A percentile compares a stretch with the other conserved stretches of the same genome.
These are phyloP conservation scores for Petunia secreta DNA, from an alignment of 257 asterid genomes.

Conservation along the genomic window DNA sequence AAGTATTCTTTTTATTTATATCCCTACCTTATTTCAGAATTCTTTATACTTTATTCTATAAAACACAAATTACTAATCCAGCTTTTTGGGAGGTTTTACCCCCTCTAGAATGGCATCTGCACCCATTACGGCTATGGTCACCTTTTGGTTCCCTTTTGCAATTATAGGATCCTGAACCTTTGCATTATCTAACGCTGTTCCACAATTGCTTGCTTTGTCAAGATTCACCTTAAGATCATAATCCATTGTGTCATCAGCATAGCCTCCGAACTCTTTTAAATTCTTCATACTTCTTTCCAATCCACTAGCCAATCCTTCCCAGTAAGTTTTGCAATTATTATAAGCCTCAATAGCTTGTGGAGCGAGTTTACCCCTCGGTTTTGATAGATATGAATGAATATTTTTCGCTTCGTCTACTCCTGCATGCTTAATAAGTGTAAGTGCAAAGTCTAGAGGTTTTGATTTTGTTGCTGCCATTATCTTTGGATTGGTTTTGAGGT, in stretches of 20 bases:
- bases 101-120: not conserved
- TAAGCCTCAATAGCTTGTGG: not conserved
- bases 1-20: too few species aligned
- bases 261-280: not conserved
- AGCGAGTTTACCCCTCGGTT: not conserved
- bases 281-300: not conserved
- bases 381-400: not conserved
- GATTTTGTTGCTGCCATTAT: not conserved
- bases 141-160: not conserved
- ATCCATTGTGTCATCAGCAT: not conserved
- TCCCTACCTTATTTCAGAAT: too few species aligned
- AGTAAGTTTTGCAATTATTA: not conserved
- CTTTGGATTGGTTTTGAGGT: not conserved
- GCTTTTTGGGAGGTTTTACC: not conserved
- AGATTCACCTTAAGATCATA: conserved; percentile 17
- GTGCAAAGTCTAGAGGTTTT: conserved; percentile 5
- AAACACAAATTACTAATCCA: not conserved
- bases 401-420: not conserved
- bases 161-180: not conserved
- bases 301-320: not conserved
- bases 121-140: not conserved
- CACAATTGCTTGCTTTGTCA: not conserved
- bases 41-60: not conserved
- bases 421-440: not conserved
- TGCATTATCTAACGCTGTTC: not conserved